phyloP scores from a whole-genome alignment of 345 rosid species.

The Gossypium stocksii region DNA sequence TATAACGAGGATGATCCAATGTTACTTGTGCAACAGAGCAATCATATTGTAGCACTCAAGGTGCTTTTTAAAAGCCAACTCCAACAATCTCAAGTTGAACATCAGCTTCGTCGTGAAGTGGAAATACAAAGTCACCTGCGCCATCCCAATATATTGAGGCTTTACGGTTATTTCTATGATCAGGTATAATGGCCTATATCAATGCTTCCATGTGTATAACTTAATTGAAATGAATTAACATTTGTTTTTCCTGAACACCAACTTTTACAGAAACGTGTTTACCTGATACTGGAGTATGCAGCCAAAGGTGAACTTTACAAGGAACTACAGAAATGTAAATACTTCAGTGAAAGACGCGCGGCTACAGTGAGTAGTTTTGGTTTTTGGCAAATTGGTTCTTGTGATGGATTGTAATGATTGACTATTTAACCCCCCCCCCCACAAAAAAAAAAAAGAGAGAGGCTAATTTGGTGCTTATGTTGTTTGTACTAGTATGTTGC shows the following conservation, averaged over 20 bases:
- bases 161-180: constrained; percentile 96
- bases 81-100: constrained; percentile 95
- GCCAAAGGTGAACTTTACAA: constrained; percentile 90
- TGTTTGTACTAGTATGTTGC: constrained; percentile 74
- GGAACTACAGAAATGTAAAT: constrained; percentile 84
- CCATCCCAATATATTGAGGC: constrained; percentile 79
- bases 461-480: background rate
- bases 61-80: constrained; percentile 92
- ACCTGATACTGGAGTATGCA: constrained; percentile 78
- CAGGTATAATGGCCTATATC: constrained; percentile 44
- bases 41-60: constrained; percentile 87
- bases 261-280: constrained; percentile 73
- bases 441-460: too few relatives aligned
- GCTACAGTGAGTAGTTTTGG: constrained; percentile 61
- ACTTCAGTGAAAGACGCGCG: constrained; percentile 85
- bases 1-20: background rate
- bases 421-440: background rate
- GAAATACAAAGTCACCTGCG: constrained; percentile 97
- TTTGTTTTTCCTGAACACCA: background rate
- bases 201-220: background rate
- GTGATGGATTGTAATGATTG: background rate
- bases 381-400: background rate
- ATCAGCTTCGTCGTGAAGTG: constrained; percentile 92
- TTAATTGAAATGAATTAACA: background rate
- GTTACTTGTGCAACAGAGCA: constrained; percentile 53